These are phyloP conservation scores for Gamsiella multidivaricata DNA, from an alignment of 192 early-diverging fungal species.

Conservation along the genomic window DNA sequence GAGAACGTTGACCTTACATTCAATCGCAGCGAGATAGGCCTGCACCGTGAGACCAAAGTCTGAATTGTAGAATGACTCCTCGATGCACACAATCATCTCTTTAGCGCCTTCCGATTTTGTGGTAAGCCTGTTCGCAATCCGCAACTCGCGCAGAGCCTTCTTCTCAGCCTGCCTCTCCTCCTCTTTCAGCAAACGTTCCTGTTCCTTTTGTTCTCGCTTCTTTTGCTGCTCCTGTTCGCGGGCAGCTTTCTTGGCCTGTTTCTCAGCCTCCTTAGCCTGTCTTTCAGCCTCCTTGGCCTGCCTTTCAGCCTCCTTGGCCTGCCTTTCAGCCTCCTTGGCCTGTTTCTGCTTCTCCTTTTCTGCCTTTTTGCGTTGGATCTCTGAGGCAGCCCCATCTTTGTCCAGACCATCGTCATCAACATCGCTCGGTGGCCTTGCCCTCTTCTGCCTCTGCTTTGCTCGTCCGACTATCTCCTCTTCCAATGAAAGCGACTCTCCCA, in stretches of 20 bases:
- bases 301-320: slow-evolving; percentile 2
- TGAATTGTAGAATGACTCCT: slow-evolving; percentile 36
- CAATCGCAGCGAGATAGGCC: slow-evolving; percentile 16
- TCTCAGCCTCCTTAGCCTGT: not conserved
- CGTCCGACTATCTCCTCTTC: slow-evolving; percentile 14
- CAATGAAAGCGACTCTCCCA: not conserved
- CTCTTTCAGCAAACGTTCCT: slow-evolving; percentile 5
- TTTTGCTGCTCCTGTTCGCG: not conserved
- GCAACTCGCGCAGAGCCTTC: slow-evolving; percentile 13
- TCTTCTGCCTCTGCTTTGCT: not conserved
- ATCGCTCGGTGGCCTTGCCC: not conserved
- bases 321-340: slow-evolving; percentile 6
- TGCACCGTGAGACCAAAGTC: slow-evolving; percentile 39
- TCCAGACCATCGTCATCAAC: not conserved
- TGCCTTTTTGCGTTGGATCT: not conserved
- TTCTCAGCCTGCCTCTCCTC: slow-evolving; percentile 32
- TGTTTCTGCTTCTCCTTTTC: slow-evolving; percentile 9
- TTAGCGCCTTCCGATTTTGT: slow-evolving; percentile 32
- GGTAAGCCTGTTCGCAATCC: slow-evolving; percentile 51
- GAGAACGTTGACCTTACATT: slow-evolving; percentile 14
- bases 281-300: no score
- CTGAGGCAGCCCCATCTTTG: not conserved
- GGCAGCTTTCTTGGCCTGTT: slow-evolving; percentile 1
- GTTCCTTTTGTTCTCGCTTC: not conserved
- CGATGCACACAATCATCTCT: slow-evolving; percentile 59